phyloP scores from a whole-genome alignment of 805 yeast genomes.

The Kluyveromyces starmeri region DNA sequence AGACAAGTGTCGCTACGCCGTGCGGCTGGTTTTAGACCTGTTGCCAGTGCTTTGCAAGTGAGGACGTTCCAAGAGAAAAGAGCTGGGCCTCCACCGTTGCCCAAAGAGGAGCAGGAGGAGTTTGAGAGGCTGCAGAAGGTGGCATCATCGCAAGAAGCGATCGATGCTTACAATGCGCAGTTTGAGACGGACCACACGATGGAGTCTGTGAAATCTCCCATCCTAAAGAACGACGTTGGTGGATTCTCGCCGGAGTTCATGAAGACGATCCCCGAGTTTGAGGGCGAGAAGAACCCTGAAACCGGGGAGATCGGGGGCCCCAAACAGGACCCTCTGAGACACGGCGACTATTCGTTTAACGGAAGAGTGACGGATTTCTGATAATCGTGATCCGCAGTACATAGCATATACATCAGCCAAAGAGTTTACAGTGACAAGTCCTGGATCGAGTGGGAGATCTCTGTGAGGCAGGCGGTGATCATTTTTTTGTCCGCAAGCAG shows the following conservation, averaged over 20 bases:
- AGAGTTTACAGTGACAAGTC: neutral
- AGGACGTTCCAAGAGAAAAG: conserved; percentile 8
- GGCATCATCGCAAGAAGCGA: conserved; percentile 71
- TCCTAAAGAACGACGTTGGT: conserved; percentile 47
- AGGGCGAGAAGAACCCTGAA: conserved; percentile 84
- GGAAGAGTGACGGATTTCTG: conserved; percentile 95
- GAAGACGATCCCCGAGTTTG: conserved; percentile 86
- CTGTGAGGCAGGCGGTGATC: conserved; percentile 20
- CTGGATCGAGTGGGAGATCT: conserved; percentile 1
- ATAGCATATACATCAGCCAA: neutral
- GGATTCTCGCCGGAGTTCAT: conserved; percentile 58
- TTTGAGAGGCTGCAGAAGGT: conserved; percentile 77
- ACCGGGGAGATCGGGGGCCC: conserved; percentile 98
- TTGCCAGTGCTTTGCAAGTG: neutral
- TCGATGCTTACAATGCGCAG: conserved; percentile 59
- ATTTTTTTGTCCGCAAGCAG: conserved; percentile 28
- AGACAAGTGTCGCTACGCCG: too few species aligned
- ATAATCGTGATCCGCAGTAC: conserved; percentile 2
- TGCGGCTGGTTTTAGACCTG: neutral
- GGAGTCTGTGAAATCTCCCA: conserved; percentile 28
- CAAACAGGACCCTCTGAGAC: conserved; percentile 88
- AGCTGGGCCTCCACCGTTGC: conserved; percentile 30
- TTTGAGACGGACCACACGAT: conserved; percentile 27
- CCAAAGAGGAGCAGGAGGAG: conserved; percentile 47
- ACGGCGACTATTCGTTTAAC: conserved; percentile 89